Base-by-base conservation (phyloP, 163 green algal genomes). In the Chlorella variabilis region DNA sequence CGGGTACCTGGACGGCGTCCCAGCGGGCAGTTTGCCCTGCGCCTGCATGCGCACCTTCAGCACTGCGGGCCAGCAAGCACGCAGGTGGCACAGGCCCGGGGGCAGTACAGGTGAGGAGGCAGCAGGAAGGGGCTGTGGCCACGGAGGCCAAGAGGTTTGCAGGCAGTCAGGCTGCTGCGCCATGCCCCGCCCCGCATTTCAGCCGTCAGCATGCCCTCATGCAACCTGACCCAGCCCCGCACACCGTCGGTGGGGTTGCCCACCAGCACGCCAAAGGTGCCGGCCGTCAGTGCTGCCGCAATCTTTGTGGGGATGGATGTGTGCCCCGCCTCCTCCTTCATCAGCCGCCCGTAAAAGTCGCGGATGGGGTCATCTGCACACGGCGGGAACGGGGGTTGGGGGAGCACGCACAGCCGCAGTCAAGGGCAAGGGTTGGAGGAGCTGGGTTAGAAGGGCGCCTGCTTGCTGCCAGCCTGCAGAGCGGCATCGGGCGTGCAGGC, bases 31-130 rank as follows among this genome's bases (percentile, higher is more conserved):
- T 85, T 95, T 96, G 45, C 94, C 96, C 83, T 99, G 92, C 1
- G 93, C 77, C 82, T 99, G 96, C 96, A 99, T 98, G 63, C 96
- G 90, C n/a, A 98, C 95, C 93, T 98, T 62, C 1, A 48, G 45
- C 42, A 63, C 33, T 33, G 45, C 29, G 34, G 18, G 1, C 0
- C 4, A 9, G 67, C 0, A 39, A 27, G 65, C 0, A n/a, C 4
- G 27, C 4, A n/a, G 59, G 27, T 67, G 25, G 54, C 15, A 9
- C 6, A 20, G 21, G 54, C n/a, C 15, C 15, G 54, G 17, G 54
- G 13, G 54, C 15, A 9, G 54, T 9, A 20, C 6, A 36, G 21
- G 21, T 27, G 4, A 66, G 58, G 58, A 27, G 58, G 31, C n/a
- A n/a, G n/a, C n/a, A n/a, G n/a, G n/a, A n/a, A n/a, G n/a, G n/a